phyloP scores from a whole-genome alignment of 805 yeast species.

The Schwanniomyces polymorphus region DNA sequence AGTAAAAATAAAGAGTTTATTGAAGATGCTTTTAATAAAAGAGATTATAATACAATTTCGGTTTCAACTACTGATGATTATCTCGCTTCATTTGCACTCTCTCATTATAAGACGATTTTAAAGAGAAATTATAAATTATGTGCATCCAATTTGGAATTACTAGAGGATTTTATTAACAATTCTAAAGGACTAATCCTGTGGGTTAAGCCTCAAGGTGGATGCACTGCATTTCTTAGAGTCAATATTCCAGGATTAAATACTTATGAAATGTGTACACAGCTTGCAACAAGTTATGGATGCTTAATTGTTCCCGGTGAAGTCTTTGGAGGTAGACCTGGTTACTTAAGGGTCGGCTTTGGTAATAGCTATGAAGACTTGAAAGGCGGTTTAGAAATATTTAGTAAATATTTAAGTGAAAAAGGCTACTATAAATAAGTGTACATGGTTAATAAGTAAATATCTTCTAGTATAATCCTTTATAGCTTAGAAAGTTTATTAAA shows the following conservation, averaged over 20 bases:
- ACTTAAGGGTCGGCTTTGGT: slow-evolving; percentile 50
- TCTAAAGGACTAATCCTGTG: slow-evolving; percentile 34
- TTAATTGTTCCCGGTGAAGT: slow-evolving; percentile 53
- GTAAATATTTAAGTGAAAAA: slow-evolving; percentile 7
- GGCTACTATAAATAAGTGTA: background rate
- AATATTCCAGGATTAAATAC: slow-evolving; percentile 27
- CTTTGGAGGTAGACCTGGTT: slow-evolving; percentile 41
- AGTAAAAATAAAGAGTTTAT: slow-evolving; percentile 30
- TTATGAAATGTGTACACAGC: slow-evolving; percentile 27
- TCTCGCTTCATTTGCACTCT: slow-evolving; percentile 44
- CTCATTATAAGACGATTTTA: slow-evolving; percentile 31
- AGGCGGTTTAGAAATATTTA: slow-evolving; percentile 30
- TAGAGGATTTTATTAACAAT: slow-evolving; percentile 31
- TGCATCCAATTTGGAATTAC: slow-evolving; percentile 28
- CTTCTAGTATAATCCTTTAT: too few species aligned
- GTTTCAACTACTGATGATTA: slow-evolving; percentile 48
- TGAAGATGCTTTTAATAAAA: slow-evolving; percentile 31
- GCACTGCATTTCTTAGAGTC: slow-evolving; percentile 44
- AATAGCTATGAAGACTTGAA: slow-evolving; percentile 34
- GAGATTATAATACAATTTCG: slow-evolving; percentile 54
- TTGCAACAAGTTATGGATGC: slow-evolving; percentile 33
- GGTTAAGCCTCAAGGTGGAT: slow-evolving; percentile 49
- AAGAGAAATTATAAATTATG: slow-evolving; percentile 42
- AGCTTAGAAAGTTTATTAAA: too few species aligned
- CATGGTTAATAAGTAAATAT: too few species aligned